Percentiles rank a stretch among this genome's conserved stretches.
Evolutionary conservation across 257 asterid genomes (phyloP).

Genomic region (Mentha longifolia): DNA sequence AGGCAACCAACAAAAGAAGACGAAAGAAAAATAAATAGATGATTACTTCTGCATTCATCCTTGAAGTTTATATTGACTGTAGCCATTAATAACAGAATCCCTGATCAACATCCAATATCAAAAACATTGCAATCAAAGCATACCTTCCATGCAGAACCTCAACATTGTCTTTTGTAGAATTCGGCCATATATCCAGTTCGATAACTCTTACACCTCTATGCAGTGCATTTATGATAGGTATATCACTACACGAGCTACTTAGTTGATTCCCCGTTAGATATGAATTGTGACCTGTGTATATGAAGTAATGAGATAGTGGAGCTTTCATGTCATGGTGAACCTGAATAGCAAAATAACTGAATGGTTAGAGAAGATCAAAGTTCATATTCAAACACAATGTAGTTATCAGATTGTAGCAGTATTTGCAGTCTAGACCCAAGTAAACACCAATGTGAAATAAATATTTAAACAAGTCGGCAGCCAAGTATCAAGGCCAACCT

Average conservation of each 20-base stretch:
- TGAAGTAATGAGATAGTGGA: constrained; percentile 65
- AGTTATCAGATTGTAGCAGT: neutral
- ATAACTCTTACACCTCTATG: constrained; percentile 51
- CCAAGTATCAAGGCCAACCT: neutral
- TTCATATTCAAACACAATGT: neutral
- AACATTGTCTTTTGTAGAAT: constrained; percentile 37
- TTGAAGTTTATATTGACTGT: too few relatives aligned
- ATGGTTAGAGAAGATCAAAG: neutral
- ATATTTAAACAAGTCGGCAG: neutral
- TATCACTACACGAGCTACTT: constrained; percentile 54
- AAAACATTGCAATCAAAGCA: neutral
- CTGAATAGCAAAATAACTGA: constrained; percentile 28
- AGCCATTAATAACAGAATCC: constrained; percentile 3
- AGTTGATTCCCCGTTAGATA: constrained; percentile 61
- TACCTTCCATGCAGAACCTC: constrained; percentile 58
- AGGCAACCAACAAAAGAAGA: too few relatives aligned
- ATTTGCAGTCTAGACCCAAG: neutral
- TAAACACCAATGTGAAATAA: neutral
- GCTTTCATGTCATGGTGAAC: constrained; percentile 61
- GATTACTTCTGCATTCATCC: too few relatives aligned
- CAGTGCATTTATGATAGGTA: constrained; percentile 47
- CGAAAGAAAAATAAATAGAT: too few relatives aligned
- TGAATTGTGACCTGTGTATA: constrained; percentile 65
- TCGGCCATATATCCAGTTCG: constrained; percentile 59
- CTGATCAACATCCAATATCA: neutral